Evolutionary conservation across 2,329 filamentous ascomycete species (phyloP).

Genomic region (Hymenoscyphus repandus): DNA sequence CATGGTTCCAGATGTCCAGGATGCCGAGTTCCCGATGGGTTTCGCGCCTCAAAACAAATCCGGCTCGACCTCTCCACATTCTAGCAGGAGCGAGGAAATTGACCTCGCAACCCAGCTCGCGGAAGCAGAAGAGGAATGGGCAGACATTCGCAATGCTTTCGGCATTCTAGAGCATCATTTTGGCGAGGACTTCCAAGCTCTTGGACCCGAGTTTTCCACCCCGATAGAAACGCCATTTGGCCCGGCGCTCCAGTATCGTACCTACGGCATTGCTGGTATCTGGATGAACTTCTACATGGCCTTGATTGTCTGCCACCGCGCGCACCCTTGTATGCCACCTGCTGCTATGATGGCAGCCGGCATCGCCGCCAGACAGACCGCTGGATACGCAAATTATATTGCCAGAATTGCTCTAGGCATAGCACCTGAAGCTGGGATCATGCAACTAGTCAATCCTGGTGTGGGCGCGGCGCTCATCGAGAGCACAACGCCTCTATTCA

Average conservation of each 20-base stretch:
- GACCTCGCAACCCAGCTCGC: conserved; percentile 23
- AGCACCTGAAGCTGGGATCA: conserved; percentile 38
- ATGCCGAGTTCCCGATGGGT: conserved; percentile 28
- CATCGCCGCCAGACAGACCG: conserved; percentile 68
- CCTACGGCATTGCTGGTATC: conserved; percentile 79
- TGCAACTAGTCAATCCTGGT: conserved; percentile 63
- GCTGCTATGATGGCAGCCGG: conserved; percentile 79
- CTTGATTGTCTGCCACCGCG: conserved; percentile 73
- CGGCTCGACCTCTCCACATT: conserved; percentile 18
- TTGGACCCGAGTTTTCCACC: conserved; percentile 61
- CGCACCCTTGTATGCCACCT: conserved; percentile 86
- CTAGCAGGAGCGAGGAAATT: conserved; percentile 18
- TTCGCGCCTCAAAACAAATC: conserved; percentile 17
- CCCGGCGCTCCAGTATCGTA: conserved; percentile 72
- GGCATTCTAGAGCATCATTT: conserved; percentile 60
- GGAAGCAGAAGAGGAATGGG: conserved; percentile 58
- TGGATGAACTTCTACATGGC: conserved; percentile 87
- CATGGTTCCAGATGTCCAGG: conserved; percentile 27
- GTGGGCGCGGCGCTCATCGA: conserved; percentile 81
- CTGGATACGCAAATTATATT: conserved; percentile 64
- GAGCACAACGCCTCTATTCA: conserved; percentile 76
- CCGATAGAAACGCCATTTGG: conserved; percentile 74
- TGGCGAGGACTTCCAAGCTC: conserved; percentile 69
- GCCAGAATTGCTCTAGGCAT: conserved; percentile 76
- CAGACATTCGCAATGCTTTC: conserved; percentile 67